Conservation (phyloP, 1,284 basidiomycete species). For the Singerocomus inundabilis region DNA sequence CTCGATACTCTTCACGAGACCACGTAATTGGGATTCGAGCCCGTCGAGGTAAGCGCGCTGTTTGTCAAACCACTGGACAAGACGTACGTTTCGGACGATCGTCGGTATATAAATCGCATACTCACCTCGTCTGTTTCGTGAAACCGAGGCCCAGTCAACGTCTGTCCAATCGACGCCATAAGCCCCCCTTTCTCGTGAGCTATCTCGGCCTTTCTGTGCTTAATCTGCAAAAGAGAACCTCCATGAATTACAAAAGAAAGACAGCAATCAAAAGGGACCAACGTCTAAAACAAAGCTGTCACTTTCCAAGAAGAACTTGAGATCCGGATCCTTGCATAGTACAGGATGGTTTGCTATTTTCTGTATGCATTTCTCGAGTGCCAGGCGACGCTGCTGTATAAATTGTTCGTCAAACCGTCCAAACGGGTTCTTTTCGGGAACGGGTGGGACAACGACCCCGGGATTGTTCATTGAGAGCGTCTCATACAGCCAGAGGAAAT, state of each 20-base stretch:
- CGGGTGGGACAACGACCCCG: constrained; percentile 94
- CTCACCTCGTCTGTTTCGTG: constrained; percentile 89
- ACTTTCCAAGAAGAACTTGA: constrained; percentile 86
- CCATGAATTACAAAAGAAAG: not conserved
- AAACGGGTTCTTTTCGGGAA: constrained; percentile 93
- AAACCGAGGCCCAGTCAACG: constrained; percentile 80
- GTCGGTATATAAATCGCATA: not conserved
- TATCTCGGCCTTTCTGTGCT: constrained; percentile 78
- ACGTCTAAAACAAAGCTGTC: constrained; percentile 84
- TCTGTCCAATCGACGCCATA: constrained; percentile 77
- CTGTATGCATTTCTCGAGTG: constrained; percentile 85
- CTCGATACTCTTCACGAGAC: constrained; percentile 84
- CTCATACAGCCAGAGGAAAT: constrained; percentile 97
- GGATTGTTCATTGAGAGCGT: constrained; percentile 90
- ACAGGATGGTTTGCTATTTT: constrained; percentile 90
- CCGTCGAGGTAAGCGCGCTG: constrained; percentile 86
- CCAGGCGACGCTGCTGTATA: constrained; percentile 78
- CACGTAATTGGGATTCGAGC: constrained; percentile 86
- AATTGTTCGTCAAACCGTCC: constrained; percentile 89
- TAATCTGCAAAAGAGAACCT: constrained; percentile 56
- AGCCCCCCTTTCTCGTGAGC: constrained; percentile 75
- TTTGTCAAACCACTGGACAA: constrained; percentile 83
- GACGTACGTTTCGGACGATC: not conserved
- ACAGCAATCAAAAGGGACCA: constrained; percentile 28
- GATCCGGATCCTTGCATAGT: constrained; percentile 77